Percentiles rank a stretch among this genome's conserved stretches.
Evolutionary conservation across 352 stramenopile genomes (phyloP).

Genomic region (Pythium biforme): DNA sequence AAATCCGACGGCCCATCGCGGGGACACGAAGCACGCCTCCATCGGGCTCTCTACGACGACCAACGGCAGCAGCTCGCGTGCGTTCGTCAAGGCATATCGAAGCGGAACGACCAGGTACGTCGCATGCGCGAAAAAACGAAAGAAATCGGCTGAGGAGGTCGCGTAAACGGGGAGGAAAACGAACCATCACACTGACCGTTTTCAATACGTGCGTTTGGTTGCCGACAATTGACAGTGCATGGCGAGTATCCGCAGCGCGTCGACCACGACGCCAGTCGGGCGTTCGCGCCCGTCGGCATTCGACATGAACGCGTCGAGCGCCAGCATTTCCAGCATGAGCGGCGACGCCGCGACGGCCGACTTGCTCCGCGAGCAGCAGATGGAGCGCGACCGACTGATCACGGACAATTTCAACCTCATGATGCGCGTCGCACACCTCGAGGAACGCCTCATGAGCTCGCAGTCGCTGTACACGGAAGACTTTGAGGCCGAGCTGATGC

Average conservation of each 20-base stretch:
- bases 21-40: background rate
- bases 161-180: constrained; percentile 4
- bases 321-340: constrained; percentile 10
- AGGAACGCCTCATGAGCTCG: constrained; percentile 63
- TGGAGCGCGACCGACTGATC: constrained; percentile 52
- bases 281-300: constrained; percentile 13
- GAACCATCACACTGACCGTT: background rate
- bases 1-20: constrained; percentile 10
- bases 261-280: constrained; percentile 9
- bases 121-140: constrained; percentile 1
- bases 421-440: constrained; percentile 58
- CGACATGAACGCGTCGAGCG: constrained; percentile 18
- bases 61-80: background rate
- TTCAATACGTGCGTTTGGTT: background rate
- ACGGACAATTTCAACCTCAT: constrained; percentile 81
- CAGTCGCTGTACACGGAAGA: constrained; percentile 48
- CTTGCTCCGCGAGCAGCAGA: constrained; percentile 55
- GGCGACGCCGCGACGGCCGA: constrained; percentile 18
- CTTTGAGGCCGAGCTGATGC: constrained; percentile 58
- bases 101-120: background rate
- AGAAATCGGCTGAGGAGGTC: background rate
- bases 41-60: background rate
- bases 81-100: background rate
- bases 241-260: constrained; percentile 15
- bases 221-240: constrained; percentile 11